Percentiles rank a stretch among this genome's conserved stretches.
phyloP scores from a whole-genome alignment of 176 grass and related monocot species.

The Carex kokanica region DNA sequence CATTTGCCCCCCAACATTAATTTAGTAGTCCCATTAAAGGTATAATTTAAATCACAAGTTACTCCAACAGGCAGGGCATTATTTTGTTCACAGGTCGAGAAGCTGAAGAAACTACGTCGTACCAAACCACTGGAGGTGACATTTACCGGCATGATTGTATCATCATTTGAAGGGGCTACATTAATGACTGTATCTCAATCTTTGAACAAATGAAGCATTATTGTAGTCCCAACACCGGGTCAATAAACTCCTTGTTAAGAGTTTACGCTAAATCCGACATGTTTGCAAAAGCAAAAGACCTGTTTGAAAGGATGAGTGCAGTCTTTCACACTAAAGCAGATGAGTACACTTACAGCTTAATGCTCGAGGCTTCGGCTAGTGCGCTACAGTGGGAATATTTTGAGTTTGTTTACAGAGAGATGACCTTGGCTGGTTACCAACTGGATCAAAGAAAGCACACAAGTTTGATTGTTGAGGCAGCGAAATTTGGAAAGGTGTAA shows the following conservation, averaged over 20 bases:
- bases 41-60: background rate
- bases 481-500: constrained; percentile 71
- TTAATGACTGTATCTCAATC: constrained; percentile 72
- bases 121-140: constrained; percentile 74
- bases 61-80: background rate
- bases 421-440: constrained; percentile 54
- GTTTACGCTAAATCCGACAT: constrained; percentile 72
- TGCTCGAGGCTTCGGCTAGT: constrained; percentile 74
- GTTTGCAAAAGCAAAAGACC: constrained; percentile 80
- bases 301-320: constrained; percentile 63
- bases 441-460: constrained; percentile 71
- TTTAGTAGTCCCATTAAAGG: background rate
- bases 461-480: constrained; percentile 64
- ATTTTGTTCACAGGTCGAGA: constrained; percentile 60
- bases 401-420: constrained; percentile 88
- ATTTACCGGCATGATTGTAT: constrained; percentile 95
- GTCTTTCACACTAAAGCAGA: constrained; percentile 42
- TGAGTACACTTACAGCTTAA: constrained; percentile 66
- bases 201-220: constrained; percentile 77
- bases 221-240: constrained; percentile 79
- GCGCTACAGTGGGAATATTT: constrained; percentile 96
- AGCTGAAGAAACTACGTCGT: constrained; percentile 60
- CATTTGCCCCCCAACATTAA: background rate
- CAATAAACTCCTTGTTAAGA: constrained; percentile 89
- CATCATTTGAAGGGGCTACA: constrained; percentile 80